Base-by-base conservation (phyloP, 2,329 filamentous ascomycete genomes). In the Orbilia quercus region DNA sequence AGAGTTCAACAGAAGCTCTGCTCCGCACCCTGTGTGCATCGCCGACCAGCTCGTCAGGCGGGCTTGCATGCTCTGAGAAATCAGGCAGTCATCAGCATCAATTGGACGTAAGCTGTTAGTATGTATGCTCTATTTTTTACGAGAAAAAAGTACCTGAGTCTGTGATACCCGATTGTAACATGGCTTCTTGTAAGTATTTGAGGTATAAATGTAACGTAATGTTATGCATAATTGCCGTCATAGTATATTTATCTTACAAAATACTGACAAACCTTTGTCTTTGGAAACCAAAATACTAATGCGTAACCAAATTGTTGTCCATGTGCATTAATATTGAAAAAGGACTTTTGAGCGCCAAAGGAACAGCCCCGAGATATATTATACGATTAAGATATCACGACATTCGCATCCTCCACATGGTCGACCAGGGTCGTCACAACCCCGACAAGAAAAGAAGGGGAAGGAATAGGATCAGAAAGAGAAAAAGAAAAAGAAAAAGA, bases 51-150 rank as follows among this genome's bases (percentile, higher is more conserved):
- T 22, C n/a, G n/a, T n/a, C n/a, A n/a, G n/a, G n/a, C n/a, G n/a
- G 63, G 63, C 63, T 58, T 67, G 63, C 63, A 67, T 58, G 34
- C 18, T 23, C 63, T 50, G 40, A 28, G 36, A 48, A 9, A 22
- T n/a, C 28, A 31, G 28, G 28, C 4, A 31, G 9, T 31, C 28
- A 31, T 5, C 9, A 31, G 20, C 45, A 48, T 7, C 7, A 9
- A 9, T 23, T 48, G 9, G 18, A 23, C 20, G 25, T 48, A 12
- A 48, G 12, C 11, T 48, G 22, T 23, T 23, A 23, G 7, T 31
- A 38, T 38, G 50, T 31, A 40, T 11, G 34, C 20, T 23, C 31
- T 28, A 67, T 67, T 66, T n/a, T n/a, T n/a, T 31, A 67, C 63
- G 63, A 67, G 53, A 67, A 51, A 40, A 50, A 20, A 65, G 55